Evolutionary conservation across 148 eudicot genomes (phyloP).

Genomic region (Silene latifolia): DNA sequence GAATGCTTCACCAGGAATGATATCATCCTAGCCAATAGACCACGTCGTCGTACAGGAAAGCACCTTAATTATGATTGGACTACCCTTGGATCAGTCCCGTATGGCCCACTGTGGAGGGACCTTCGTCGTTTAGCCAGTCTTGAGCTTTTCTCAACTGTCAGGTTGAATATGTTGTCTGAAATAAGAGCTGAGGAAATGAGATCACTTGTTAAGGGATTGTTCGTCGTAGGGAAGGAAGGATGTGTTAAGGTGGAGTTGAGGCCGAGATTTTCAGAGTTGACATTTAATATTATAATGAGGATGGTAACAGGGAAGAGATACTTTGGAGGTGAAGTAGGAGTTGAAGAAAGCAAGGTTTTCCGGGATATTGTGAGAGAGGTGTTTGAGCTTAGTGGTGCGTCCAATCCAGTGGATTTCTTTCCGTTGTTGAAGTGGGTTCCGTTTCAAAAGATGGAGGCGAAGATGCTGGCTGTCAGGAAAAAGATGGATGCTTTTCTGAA

Average conservation of each 20-base stretch:
- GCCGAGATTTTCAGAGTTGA: slow-evolving; percentile 28
- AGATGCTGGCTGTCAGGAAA: slow-evolving; percentile 11
- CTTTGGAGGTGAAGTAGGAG: slow-evolving; percentile 17
- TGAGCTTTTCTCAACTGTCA: slow-evolving; percentile 19
- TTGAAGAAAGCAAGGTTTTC: slow-evolving; percentile 19
- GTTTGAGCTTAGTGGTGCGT: slow-evolving; percentile 13
- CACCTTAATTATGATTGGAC: slow-evolving; percentile 22
- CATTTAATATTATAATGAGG: slow-evolving; percentile 34
- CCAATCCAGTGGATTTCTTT: slow-evolving; percentile 36
- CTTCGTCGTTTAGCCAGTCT: slow-evolving; percentile 24
- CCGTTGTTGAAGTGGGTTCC: slow-evolving; percentile 33
- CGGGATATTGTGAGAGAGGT: slow-evolving; percentile 18
- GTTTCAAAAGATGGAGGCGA: slow-evolving; percentile 31
- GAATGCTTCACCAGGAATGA: slow-evolving; percentile 36
- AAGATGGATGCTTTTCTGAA: slow-evolving; percentile 29
- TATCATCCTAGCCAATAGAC: slow-evolving; percentile 27
- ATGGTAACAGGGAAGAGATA: slow-evolving; percentile 41
- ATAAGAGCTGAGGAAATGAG: slow-evolving; percentile 34
- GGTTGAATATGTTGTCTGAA: not conserved
- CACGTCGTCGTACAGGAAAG: slow-evolving; percentile 20
- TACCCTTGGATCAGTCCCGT: slow-evolving; percentile 19
- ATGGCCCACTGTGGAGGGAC: slow-evolving; percentile 32
- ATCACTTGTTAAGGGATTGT: slow-evolving; percentile 23
- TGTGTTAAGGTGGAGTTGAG: slow-evolving; percentile 29
- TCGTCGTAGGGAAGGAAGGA: not conserved